phyloP scores from a whole-genome alignment of 306 rosid genomes.

The Psophocarpus tetragonolobus region DNA sequence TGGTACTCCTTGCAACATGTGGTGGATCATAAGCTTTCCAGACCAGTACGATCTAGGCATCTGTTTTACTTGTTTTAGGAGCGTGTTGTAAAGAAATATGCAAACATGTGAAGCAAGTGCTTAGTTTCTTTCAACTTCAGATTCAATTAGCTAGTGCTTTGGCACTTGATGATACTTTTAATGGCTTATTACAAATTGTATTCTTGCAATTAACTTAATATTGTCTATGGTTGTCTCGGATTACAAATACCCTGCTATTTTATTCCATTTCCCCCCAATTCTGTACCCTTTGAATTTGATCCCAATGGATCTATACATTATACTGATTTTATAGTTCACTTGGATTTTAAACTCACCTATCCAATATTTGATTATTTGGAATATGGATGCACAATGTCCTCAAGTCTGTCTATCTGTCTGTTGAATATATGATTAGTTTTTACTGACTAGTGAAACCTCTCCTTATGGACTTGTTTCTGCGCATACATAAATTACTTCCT shows the following conservation, averaged over 20 bases:
- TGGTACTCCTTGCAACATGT: constrained; percentile 42
- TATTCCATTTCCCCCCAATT: constrained; percentile 16
- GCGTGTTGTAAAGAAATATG: constrained; percentile 49
- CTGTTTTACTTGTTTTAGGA: constrained; percentile 40
- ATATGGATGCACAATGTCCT: not conserved
- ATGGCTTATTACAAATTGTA: constrained; percentile 36
- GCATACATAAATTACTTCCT: not conserved
- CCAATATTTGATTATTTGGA: not conserved
- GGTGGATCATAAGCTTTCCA: constrained; percentile 33
- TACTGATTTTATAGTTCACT: not conserved
- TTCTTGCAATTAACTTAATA: constrained; percentile 30
- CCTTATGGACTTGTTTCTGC: not conserved
- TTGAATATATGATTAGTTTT: not conserved
- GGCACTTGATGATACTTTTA: constrained; percentile 37
- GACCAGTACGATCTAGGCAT: constrained; percentile 45
- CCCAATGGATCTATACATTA: constrained; percentile 14
- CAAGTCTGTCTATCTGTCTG: not conserved
- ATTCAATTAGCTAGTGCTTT: constrained; percentile 44
- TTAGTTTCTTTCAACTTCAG: constrained; percentile 54
- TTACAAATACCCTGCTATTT: constrained; percentile 27
- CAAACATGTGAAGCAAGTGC: constrained; percentile 52
- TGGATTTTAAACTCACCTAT: constrained; percentile 13
- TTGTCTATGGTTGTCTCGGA: constrained; percentile 35
- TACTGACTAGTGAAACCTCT: not conserved
- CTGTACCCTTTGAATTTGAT: constrained; percentile 26